Conservation (phyloP, 495 filamentous ascomycete genomes). For the Penicillium atrosanguineum region DNA sequence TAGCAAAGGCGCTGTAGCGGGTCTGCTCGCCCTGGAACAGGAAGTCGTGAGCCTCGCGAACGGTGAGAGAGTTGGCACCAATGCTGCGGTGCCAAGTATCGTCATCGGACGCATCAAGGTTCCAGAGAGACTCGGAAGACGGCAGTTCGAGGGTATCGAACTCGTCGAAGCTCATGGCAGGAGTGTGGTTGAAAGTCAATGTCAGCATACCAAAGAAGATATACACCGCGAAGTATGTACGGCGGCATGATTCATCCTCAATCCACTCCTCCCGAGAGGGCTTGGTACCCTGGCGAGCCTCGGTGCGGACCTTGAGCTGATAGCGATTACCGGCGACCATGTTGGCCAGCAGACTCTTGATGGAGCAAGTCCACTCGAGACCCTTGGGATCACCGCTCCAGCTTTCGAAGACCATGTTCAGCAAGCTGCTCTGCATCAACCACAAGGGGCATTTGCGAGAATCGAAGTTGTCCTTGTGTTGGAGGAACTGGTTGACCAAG, state of each 20-base stretch:
- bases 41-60: conserved; percentile 89
- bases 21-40: conserved; percentile 90
- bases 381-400: conserved; percentile 99
- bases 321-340: conserved; percentile 98
- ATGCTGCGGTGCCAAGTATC: conserved; percentile 73
- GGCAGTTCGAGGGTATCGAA: conserved; percentile 91
- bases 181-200: conserved; percentile 95
- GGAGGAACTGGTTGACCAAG: conserved; percentile 91
- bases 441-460: conserved; percentile 97
- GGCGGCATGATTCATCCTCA: conserved; percentile 92
- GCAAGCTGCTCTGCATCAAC: conserved; percentile 92
- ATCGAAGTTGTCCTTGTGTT: conserved; percentile 97
- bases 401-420: conserved; percentile 99
- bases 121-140: conserved; percentile 94
- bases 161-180: conserved; percentile 95
- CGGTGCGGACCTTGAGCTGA: conserved; percentile 87
- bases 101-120: conserved; percentile 76
- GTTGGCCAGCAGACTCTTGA: conserved; percentile 94
- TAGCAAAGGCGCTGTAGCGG: conserved; percentile 95
- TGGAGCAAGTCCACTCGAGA: conserved; percentile 96
- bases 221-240: conserved; percentile 98
- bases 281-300: conserved; percentile 74
- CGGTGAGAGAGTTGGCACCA: conserved; percentile 68
- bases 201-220: conserved; percentile 98
- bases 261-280: conserved; percentile 91